These are phyloP conservation scores for Penicillium sp. DNA, from an alignment of 2,329 filamentous ascomycete genomes.

Conservation along the genomic window DNA sequence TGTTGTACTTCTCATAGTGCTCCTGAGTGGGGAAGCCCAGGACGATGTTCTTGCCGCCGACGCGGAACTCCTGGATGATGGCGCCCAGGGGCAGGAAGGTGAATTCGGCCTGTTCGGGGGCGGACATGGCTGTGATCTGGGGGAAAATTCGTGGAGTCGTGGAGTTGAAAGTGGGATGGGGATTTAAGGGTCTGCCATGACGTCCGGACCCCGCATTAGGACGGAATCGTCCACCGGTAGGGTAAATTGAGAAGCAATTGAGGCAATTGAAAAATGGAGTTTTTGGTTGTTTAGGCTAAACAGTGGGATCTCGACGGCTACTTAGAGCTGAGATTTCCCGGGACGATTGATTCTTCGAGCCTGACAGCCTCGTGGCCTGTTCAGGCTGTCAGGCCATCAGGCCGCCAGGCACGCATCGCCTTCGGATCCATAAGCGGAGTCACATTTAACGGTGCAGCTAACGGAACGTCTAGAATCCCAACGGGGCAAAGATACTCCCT, in stretches of 20 bases:
- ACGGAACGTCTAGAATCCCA: not conserved
- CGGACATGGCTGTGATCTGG: conserved; percentile 18
- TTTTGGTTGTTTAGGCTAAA: conserved; percentile 13
- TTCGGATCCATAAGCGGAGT: not conserved
- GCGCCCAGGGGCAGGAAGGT: conserved; percentile 47
- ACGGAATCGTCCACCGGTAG: conserved; percentile 17
- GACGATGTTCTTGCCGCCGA: conserved; percentile 81
- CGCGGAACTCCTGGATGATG: conserved; percentile 66
- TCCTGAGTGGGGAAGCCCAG: conserved; percentile 76
- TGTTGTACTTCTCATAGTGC: conserved; percentile 72
- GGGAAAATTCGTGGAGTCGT: conserved; percentile 1
- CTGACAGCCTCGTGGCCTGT: not conserved
- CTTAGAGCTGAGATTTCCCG: not conserved
- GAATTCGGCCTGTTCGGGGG: conserved; percentile 37
- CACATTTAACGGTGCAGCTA: not conserved
- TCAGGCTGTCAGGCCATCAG: not conserved
- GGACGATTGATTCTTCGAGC: not conserved
- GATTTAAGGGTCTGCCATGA: conserved; percentile 13
- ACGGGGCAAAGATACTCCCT: not conserved
- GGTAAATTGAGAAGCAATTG: not conserved
- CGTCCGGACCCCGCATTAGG: conserved; percentile 23
- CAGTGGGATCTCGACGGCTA: not conserved
- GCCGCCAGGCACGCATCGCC: not conserved
- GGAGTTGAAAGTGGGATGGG: not conserved
- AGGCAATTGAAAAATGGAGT: conserved; percentile 1